These are phyloP conservation scores for Mucor circinelloides DNA, from an alignment of 371 early-diverging fungal genomes.

Conservation along the genomic window DNA sequence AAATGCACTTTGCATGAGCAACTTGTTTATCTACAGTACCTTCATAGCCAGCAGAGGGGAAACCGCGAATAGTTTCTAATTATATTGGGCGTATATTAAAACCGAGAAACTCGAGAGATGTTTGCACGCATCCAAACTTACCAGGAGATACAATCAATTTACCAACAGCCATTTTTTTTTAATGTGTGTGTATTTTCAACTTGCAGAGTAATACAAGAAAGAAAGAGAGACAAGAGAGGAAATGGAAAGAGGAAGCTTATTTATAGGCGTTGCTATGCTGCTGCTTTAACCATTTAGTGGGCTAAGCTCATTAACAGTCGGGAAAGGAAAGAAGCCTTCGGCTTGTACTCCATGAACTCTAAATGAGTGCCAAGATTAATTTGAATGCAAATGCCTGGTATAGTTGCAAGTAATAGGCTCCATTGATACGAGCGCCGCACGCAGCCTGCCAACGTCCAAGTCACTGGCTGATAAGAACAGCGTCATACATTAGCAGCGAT, in stretches of 20 bases:
- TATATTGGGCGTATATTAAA: neutral
- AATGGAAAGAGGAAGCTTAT: neutral
- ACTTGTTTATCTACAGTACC: neutral
- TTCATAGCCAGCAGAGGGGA: constrained; percentile 12
- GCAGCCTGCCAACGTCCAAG: no score
- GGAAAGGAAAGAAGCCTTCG: neutral
- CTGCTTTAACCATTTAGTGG: neutral
- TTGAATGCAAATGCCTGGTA: neutral
- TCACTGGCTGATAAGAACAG: neutral
- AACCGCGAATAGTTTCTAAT: constrained; percentile 20
- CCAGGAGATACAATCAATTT: constrained; percentile 25
- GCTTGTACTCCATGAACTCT: neutral
- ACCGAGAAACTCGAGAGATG: neutral
- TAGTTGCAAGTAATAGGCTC: no score
- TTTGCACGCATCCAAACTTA: neutral
- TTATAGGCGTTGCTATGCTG: neutral
- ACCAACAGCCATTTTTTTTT: constrained; percentile 30
- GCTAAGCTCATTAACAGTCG: constrained; percentile 1
- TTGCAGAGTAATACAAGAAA: neutral
- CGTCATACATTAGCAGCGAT: neutral
- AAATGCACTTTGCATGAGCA: neutral
- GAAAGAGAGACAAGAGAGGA: neutral
- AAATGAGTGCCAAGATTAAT: constrained; percentile 4
- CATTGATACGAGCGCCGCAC: no score
- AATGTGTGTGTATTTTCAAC: neutral